Conservation (phyloP, 2,329 filamentous ascomycete genomes). For the Coniella vitis region DNA sequence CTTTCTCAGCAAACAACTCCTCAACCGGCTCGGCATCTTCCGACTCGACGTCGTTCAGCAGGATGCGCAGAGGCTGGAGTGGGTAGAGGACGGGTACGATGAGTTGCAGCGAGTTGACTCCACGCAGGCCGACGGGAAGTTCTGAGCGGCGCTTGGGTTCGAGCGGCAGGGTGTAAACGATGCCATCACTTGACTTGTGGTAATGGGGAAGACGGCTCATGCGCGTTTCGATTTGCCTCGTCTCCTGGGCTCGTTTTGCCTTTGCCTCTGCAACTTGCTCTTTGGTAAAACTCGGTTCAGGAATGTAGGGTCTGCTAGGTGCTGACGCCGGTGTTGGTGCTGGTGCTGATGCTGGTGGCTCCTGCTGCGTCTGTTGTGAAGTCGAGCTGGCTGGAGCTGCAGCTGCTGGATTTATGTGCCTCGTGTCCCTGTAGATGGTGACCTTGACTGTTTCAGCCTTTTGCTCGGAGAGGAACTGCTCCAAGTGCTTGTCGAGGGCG, state of each 20-base stretch:
- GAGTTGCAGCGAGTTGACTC: conserved; percentile 58
- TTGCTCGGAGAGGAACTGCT: conserved; percentile 60
- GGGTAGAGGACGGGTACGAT: conserved; percentile 68
- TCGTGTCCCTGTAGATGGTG: conserved; percentile 52
- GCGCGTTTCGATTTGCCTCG: conserved; percentile 66
- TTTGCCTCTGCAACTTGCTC: conserved; percentile 58
- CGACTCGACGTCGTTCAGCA: conserved; percentile 57
- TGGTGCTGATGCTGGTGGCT: not conserved
- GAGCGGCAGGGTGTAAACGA: conserved; percentile 63
- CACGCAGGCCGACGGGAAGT: conserved; percentile 54
- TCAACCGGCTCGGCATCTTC: conserved; percentile 57
- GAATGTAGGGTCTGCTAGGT: conserved; percentile 28
- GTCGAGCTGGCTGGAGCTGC: not conserved
- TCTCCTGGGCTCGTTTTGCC: conserved; percentile 56
- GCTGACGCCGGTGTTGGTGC: not conserved
- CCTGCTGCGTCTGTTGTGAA: not conserved
- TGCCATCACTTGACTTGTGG: conserved; percentile 61
- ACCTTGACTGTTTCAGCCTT: conserved; percentile 69
- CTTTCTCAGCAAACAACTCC: conserved; percentile 55
- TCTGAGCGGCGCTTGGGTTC: conserved; percentile 55
- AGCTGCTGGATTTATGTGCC: conserved; percentile 31
- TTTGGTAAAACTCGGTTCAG: conserved; percentile 44
- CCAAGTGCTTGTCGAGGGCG: conserved; percentile 64
- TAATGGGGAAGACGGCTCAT: conserved; percentile 63
- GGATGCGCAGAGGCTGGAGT: conserved; percentile 57